phyloP scores from a whole-genome alignment of 257 asterid species.

The Henckelia pumila region DNA sequence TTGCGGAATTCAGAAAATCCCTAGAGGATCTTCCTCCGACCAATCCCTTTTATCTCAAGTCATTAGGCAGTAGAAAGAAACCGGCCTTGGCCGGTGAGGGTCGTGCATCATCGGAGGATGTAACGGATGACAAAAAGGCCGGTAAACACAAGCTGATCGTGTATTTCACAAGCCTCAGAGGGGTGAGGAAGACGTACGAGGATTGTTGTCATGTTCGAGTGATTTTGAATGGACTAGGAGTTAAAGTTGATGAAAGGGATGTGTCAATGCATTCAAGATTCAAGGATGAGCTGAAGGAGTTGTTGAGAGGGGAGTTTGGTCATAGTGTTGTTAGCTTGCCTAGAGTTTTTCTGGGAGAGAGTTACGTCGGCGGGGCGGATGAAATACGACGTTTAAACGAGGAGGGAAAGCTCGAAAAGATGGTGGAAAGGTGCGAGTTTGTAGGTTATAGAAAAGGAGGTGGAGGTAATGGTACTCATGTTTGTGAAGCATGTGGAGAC shows the following conservation, averaged over 20 bases:
- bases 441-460: slow-evolving; percentile 34
- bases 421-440: slow-evolving; percentile 59
- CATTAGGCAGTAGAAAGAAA: slow-evolving; percentile 23
- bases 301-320: slow-evolving; percentile 47
- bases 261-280: slow-evolving; percentile 93
- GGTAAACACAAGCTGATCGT: slow-evolving; percentile 50
- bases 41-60: slow-evolving; percentile 61
- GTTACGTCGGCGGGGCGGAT: slow-evolving; percentile 74
- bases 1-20: slow-evolving; percentile 60
- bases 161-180: slow-evolving; percentile 84
- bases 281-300: slow-evolving; percentile 73
- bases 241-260: slow-evolving; percentile 80
- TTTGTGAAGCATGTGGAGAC: slow-evolving; percentile 86
- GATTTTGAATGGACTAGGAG: slow-evolving; percentile 64
- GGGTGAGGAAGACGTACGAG: slow-evolving; percentile 91
- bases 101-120: slow-evolving; percentile 28
- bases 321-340: slow-evolving; percentile 55
- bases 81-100: slow-evolving; percentile 22
- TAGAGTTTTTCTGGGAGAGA: slow-evolving; percentile 56
- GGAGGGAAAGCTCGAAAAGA: slow-evolving; percentile 69
- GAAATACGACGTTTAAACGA: slow-evolving; percentile 73
- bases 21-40: slow-evolving; percentile 85
- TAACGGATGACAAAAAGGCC: slow-evolving; percentile 10
- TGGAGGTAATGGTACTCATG: slow-evolving; percentile 29
- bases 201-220: slow-evolving; percentile 84